Evolutionary conservation across 768 basidiomycete genomes (phyloP), one percentile per base, ranked within the genome.

Genomic region (Lactarius pseudohatsudake): DNA sequence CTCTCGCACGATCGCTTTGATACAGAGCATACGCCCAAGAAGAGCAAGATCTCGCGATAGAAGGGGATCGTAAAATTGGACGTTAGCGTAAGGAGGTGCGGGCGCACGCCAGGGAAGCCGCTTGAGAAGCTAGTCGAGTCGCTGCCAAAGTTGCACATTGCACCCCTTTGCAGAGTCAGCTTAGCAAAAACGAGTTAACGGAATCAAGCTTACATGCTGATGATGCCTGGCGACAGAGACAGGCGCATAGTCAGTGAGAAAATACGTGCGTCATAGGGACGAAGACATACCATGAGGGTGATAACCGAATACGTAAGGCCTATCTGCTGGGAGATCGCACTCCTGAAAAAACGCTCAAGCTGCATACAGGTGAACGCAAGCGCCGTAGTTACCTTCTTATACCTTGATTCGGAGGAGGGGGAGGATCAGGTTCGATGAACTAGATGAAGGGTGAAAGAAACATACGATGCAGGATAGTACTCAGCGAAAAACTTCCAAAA

Each of bases 301-400:
- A 77, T 98, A 98, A 9, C 96, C 97, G 77, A 99, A 99, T 16
- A 99, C 85, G 78, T 99, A 99, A 22, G 92, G 89, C 69, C 95
- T 81, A 75, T 97, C 93, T 13, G 96, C 80, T 0, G 96, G 94
- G 28, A 99, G 82, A 70, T 96, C 92, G 41, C 86, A 89, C 78
- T 94, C 94, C 94, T 96, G 41, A 9, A 45, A 47, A 45, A 38
- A 5, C 7, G 50, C 15, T 64, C 53, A 8, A 38, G 41, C 2
- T 2, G 72, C 38, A 64, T 57, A 38, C 16, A 47, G 62, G 26
- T 8, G 4, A 55, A 60, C 0, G 41, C 45, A 32, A 32, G 16
- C 0, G 16, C 4, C 5, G 1, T 10, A 40, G 78, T 68, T 53
- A 81, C 84, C 75, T 85, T 81, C 64, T 79, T 75, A 56, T 81